Base-by-base conservation (phyloP, 148 eudicot species). In the Polygonum maritimum region DNA sequence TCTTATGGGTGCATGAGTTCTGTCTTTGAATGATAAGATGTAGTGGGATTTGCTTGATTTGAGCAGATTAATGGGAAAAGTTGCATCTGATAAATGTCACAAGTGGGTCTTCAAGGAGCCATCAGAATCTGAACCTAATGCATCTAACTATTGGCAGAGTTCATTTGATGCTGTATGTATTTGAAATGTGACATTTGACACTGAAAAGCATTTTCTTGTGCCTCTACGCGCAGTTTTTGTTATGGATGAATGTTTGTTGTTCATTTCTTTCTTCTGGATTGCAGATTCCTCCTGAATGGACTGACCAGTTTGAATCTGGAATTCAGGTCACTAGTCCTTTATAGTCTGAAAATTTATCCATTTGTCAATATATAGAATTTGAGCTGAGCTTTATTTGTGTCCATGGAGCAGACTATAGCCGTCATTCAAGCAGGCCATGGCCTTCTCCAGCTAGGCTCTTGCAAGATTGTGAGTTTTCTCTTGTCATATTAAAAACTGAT, bases 371-470 rank as follows among this genome's bases (percentile, higher is more conserved):
- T 12, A 48, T 19, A 69, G 8, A 2, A 18, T 69, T 41, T 15
- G 21, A 38, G 2, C 8, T 8, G 41, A 15, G 13, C n/a, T n/a
- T 18, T 69, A 13, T 33, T 16, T 77, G 75, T 77, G 18, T 54
- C 48, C 14, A 1, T 79, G 74, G 22, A 41, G 70, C 88, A 94
- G 98, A 94, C 98, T 5, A 94, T 94, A 74, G 98, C 98, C 77
- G 98, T 94, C 74, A 94, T 94, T 80, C 98, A 94, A 89, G 98
- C 98, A 76, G 97, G 96, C 63, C 98, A 92, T 82, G 98, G 98
- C 48, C 97, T 94, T 76, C 92, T 94, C 71, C 98, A 94, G 48
- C 86, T 94, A 48, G 98, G 98, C 52, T 94, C 98, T 48, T 94
- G 98, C 98, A 94, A 94, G 83, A 94, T 90, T 89, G 98, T 94